Evolutionary conservation across 331 rosid genomes (phyloP).

Genomic region (Telfairia occidentalis): DNA sequence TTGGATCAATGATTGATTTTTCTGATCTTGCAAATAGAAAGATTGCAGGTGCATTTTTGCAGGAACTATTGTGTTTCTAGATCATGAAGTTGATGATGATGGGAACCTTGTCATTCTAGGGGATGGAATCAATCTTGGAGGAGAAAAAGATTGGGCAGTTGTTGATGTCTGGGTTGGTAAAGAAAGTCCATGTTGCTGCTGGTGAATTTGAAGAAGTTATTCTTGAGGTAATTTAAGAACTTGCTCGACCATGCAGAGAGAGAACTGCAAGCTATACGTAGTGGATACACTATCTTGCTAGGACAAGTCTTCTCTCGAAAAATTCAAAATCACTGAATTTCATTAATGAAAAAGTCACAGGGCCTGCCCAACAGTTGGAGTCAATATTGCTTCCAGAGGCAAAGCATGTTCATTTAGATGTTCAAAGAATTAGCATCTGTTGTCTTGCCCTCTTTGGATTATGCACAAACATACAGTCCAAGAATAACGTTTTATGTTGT

Average conservation of each 20-base stretch:
- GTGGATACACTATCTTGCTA: slow-evolving; percentile 89
- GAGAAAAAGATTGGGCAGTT: slow-evolving; percentile 85
- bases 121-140: slow-evolving; percentile 88
- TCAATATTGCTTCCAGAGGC: slow-evolving; percentile 92
- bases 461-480: slow-evolving; percentile 86
- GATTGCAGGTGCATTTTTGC: slow-evolving; percentile 63
- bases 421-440: slow-evolving; percentile 74
- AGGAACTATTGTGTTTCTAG: slow-evolving; percentile 69
- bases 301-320: slow-evolving; percentile 65
- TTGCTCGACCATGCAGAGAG: slow-evolving; percentile 85
- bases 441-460: slow-evolving; percentile 89
- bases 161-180: slow-evolving; percentile 60
- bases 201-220: slow-evolving; percentile 85
- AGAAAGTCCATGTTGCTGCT: slow-evolving; percentile 61
- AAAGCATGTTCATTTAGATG: slow-evolving; percentile 76
- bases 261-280: slow-evolving; percentile 74
- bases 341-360: slow-evolving; percentile 52
- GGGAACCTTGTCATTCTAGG: slow-evolving; percentile 74
- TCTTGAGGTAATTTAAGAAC: slow-evolving; percentile 55
- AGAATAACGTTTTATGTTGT: slow-evolving; percentile 91
- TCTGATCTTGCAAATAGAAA: slow-evolving; percentile 77
- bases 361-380: slow-evolving; percentile 51
- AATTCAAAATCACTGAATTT: slow-evolving; percentile 45
- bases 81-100: slow-evolving; percentile 65
- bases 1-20: slow-evolving; percentile 77